Conservation (phyloP, 2,329 filamentous ascomycete species). For the Aspergillus sp. region DNA sequence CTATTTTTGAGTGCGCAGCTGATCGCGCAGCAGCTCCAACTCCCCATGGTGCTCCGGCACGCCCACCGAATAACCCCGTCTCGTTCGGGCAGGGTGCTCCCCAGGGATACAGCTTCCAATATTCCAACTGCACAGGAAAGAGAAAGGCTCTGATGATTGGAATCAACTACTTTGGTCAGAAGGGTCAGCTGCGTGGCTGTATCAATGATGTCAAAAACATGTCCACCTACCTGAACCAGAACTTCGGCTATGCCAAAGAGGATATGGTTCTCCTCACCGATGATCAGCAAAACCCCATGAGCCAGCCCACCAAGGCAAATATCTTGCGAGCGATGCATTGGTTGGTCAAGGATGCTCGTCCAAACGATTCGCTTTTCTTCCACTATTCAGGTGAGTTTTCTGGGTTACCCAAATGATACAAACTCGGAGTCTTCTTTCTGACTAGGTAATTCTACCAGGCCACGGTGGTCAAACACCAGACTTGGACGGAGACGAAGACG, state of each 20-base stretch:
- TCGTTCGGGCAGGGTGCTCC: constrained; percentile 78
- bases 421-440: neutral
- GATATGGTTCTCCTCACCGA: constrained; percentile 97
- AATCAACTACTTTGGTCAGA: constrained; percentile 94
- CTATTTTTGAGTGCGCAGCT: neutral
- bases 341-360: constrained; percentile 87
- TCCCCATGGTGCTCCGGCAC: constrained; percentile 52
- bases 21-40: constrained; percentile 2
- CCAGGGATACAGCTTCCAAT: constrained; percentile 76
- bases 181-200: constrained; percentile 83
- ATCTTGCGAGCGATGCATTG: constrained; percentile 96
- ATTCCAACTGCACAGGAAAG: constrained; percentile 83
- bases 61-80: constrained; percentile 64
- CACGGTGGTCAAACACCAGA: constrained; percentile 74
- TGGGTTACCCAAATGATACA: neutral
- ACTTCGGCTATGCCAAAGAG: constrained; percentile 88
- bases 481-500: constrained; percentile 69
- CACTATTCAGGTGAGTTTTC: constrained; percentile 76
- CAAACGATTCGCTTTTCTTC: constrained; percentile 95
- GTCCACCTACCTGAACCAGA: constrained; percentile 81
- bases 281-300: constrained; percentile 96
- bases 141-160: constrained; percentile 88
- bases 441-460: constrained; percentile 39
- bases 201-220: constrained; percentile 99
- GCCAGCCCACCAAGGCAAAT: constrained; percentile 92